These are phyloP conservation scores for Cyathus striatus DNA, from an alignment of 768 basidiomycete genomes.

Conservation along the genomic window DNA sequence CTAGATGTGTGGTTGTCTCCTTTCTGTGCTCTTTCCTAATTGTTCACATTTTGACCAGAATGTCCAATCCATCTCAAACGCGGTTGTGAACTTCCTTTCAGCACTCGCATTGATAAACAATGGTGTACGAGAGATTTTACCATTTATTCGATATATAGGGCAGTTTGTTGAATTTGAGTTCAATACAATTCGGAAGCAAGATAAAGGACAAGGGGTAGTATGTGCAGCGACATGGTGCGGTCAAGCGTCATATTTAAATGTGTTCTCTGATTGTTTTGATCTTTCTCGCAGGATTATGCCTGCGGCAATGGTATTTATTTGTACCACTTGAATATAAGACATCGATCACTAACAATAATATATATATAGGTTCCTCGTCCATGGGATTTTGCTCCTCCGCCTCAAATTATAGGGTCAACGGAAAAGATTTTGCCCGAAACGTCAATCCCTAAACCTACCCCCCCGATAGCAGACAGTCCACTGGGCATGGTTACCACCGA, in stretches of 20 bases:
- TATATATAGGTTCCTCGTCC: constrained; percentile 53
- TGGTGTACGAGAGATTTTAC: constrained; percentile 78
- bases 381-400: constrained; percentile 67
- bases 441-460: too few species aligned
- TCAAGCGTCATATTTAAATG: too few species aligned
- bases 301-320: constrained; percentile 50
- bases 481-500: too few species aligned
- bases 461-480: too few species aligned
- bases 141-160: constrained; percentile 79
- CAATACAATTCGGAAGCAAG: constrained; percentile 52
- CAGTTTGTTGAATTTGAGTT: constrained; percentile 79
- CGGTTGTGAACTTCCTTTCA: constrained; percentile 71
- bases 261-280: neutral
- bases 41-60: constrained; percentile 30
- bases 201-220: constrained; percentile 74
- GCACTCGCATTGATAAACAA: constrained; percentile 64
- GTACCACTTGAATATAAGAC: neutral
- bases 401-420: too few species aligned
- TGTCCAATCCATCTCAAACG: constrained; percentile 53
- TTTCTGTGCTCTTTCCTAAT: too few species aligned
- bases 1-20: constrained; percentile 53
- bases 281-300: constrained; percentile 60
- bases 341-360: neutral
- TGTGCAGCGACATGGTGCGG: constrained; percentile 87
- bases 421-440: too few species aligned